phyloP scores from a whole-genome alignment of 2,329 filamentous ascomycete species.

The Kalmusia sp. region DNA sequence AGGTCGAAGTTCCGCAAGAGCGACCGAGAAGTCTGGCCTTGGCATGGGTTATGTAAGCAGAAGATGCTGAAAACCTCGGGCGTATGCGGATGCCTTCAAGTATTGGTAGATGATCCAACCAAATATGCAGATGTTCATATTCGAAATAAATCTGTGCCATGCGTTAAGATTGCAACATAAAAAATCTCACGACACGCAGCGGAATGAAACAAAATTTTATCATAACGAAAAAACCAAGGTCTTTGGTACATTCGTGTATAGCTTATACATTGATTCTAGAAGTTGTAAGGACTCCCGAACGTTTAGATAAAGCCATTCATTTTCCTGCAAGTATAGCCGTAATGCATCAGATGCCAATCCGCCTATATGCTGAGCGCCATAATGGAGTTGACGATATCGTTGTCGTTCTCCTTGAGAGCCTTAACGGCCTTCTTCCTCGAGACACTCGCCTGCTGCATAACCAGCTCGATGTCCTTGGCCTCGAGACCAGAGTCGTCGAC shows the following conservation, averaged over 20 bases:
- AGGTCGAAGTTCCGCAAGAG: conserved; percentile 39
- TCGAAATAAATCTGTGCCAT: too few species aligned
- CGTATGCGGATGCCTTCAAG: neutral
- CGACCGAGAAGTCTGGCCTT: conserved; percentile 9
- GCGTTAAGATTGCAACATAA: too few species aligned
- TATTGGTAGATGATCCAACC: too few species aligned
- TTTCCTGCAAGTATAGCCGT: conserved; percentile 9
- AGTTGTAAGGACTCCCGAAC: conserved; percentile 12
- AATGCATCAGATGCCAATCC: conserved; percentile 1
- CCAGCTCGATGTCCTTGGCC: conserved; percentile 98
- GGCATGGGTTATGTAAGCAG: conserved; percentile 13
- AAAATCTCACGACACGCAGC: neutral
- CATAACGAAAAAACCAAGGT: conserved; percentile 1
- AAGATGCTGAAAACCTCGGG: too few species aligned
- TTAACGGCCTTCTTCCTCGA: conserved; percentile 99
- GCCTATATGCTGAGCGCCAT: conserved; percentile 79
- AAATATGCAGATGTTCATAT: too few species aligned
- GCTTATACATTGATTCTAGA: conserved; percentile 9
- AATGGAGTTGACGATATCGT: conserved; percentile 99
- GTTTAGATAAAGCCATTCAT: conserved; percentile 12
- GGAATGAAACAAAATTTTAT: too few species aligned
- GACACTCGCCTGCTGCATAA: conserved; percentile 97
- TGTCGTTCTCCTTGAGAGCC: conserved; percentile 98
- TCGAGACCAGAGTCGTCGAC: conserved; percentile 94
- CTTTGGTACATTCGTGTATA: conserved; percentile 10